Evolutionary conservation across 2,329 filamentous ascomycete species (phyloP).

Genomic region (Fusarium pseudocircinatum): DNA sequence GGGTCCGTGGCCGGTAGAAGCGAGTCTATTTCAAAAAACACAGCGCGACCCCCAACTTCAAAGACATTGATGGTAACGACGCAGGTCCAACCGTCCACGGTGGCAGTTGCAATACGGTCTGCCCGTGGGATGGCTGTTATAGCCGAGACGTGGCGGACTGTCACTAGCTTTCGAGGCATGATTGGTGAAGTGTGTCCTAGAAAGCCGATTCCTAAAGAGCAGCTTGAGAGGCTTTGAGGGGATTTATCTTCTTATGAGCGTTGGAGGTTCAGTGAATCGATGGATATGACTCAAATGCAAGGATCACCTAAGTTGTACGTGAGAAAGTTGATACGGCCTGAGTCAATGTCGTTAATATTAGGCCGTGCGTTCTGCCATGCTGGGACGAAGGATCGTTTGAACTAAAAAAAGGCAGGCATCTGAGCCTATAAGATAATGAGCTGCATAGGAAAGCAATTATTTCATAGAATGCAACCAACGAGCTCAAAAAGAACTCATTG

Average conservation of each 20-base stretch:
- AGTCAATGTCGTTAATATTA: background rate
- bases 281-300: constrained; percentile 20
- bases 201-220: background rate
- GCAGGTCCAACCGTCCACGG: constrained; percentile 39
- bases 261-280: background rate
- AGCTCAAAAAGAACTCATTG: background rate
- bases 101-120: constrained; percentile 28
- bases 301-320: background rate
- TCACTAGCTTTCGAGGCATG: constrained; percentile 39
- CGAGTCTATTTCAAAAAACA: constrained; percentile 41
- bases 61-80: constrained; percentile 28
- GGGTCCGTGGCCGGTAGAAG: constrained; percentile 34
- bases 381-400: background rate
- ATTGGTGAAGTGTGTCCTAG: background rate
- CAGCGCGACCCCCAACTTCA: constrained; percentile 20
- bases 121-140: constrained; percentile 33
- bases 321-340: background rate
- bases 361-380: background rate
- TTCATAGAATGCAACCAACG: background rate
- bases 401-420: background rate
- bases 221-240: background rate
- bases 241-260: background rate
- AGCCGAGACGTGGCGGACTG: constrained; percentile 28
- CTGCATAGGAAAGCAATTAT: background rate
- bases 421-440: background rate